Base-by-base conservation (phyloP, 768 basidiomycete species). In the Neoboletus magnificus region DNA sequence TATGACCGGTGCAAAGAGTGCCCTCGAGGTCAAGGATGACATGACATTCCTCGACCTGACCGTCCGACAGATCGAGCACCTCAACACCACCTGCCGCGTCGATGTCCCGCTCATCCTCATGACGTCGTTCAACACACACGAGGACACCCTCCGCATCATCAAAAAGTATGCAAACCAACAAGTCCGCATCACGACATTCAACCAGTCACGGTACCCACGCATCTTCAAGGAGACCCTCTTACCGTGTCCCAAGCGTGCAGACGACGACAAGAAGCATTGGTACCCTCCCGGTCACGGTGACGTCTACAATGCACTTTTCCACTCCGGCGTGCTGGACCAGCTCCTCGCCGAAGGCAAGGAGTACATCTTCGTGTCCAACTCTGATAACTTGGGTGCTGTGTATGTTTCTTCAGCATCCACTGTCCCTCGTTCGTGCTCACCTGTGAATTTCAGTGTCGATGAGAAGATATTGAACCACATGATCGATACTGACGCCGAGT, bases 71-170 rank as follows among this genome's bases (percentile, higher is more conserved):
- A 82, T 86, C 58, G 84, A 89, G 75, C 87, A 87, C 65, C 79
- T 86, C 63, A 87, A 86, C 73, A 80, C 79, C 30, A 73, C 74
- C 44, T 73, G 79, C 75, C 74, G 77, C 54, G 82, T 80, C 68
- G 84, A 88, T 72, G 87, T 89, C 50, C 87, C 87, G 1, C 84
- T 89, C 68, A 86, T 89, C 71, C 80, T 89, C 63, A 89, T 89
- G 86, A 89, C 87, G 65, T 87, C 86, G 49, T 89, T 89, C 77
- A 89, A 89, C 75, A 89, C 86, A 9, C 85, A 87, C 68, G 87
- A 88, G 25, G 86, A 89, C 69, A 89, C 86, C 18, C 77, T 84
- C 29, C 82, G 87, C 44, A 85, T 89, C 74, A 87, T 89, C 68
- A 87, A 87, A 71, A 89, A 89, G 73, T 89, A 89, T 73, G 80